A percentile compares a stretch with the other conserved stretches of the same genome.
These are phyloP conservation scores for Pseudomonodictys pantanalensis DNA, from an alignment of 495 filamentous ascomycete species.

Conservation along the genomic window DNA sequence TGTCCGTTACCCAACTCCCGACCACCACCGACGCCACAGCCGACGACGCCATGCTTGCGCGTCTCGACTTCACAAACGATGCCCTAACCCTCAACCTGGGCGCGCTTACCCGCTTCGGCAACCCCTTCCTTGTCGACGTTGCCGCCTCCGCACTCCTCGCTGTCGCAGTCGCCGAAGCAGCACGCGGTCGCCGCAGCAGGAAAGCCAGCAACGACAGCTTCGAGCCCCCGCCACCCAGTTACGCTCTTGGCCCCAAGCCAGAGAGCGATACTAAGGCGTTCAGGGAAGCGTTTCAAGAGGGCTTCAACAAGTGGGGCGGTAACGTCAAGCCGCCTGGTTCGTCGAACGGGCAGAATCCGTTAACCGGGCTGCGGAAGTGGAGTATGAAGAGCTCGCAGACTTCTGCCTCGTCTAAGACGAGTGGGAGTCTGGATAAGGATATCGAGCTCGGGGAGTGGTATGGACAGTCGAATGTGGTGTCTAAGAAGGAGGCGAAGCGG, in stretches of 20 bases:
- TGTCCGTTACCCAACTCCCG: conserved; percentile 42
- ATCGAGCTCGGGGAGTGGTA: conserved; percentile 35
- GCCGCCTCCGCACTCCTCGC: conserved; percentile 64
- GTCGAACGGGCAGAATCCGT: conserved; percentile 4
- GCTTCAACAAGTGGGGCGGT: conserved; percentile 22
- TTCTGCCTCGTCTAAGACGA: background rate
- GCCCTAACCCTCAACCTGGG: conserved; percentile 49
- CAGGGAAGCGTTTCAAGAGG: conserved; percentile 27
- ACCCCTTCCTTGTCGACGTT: conserved; percentile 74
- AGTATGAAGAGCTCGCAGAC: conserved; percentile 12
- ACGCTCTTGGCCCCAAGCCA: conserved; percentile 5
- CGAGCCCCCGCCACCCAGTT: conserved; percentile 27
- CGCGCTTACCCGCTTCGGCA: conserved; percentile 48
- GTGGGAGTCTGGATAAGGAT: conserved; percentile 26
- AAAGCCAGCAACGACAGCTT: conserved; percentile 15
- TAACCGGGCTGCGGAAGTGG: conserved; percentile 22
- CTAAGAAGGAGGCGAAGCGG: conserved; percentile 14
- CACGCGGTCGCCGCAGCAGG: conserved; percentile 8
- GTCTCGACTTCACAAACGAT: conserved; percentile 49
- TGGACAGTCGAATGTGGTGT: conserved; percentile 21
- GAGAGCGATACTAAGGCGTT: conserved; percentile 18
- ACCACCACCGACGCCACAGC: conserved; percentile 42
- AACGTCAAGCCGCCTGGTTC: too few species aligned
- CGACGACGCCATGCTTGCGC: conserved; percentile 48
- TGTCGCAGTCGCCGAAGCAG: conserved; percentile 52